Evolutionary conservation across 306 rosid species (phyloP).

Genomic region (Pyrus bretschneideri): DNA sequence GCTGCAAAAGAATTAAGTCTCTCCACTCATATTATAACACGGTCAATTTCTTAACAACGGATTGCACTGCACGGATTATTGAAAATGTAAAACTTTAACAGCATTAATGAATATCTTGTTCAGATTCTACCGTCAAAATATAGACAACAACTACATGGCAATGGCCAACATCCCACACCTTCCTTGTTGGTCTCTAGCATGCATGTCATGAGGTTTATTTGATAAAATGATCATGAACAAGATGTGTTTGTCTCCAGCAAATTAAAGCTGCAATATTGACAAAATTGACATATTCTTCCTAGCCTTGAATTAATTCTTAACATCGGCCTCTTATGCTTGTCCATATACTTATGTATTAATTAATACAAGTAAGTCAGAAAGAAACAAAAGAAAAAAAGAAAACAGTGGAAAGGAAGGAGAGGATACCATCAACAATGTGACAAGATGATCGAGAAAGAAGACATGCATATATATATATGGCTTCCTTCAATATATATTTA

Average conservation of each 20-base stretch:
- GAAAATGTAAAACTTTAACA: too few relatives aligned
- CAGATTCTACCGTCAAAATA: conserved; percentile 21
- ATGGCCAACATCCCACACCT: conserved; percentile 57
- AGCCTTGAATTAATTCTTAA: conserved; percentile 1
- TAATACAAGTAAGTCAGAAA: conserved; percentile 15
- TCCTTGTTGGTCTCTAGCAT: conserved; percentile 19
- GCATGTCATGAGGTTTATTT: conserved; percentile 20
- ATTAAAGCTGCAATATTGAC: conserved; percentile 2
- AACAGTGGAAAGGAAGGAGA: not conserved
- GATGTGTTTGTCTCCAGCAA: conserved; percentile 55
- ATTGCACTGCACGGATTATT: too few relatives aligned
- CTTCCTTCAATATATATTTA: conserved; percentile 22
- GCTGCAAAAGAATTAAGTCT: too few relatives aligned
- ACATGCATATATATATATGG: conserved; percentile 22
- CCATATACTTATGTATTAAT: conserved; percentile 34
- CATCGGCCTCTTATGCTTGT: conserved; percentile 28
- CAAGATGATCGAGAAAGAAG: conserved; percentile 33
- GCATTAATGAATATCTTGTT: not conserved
- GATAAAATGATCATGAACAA: conserved; percentile 47
- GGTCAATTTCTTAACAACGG: not conserved
- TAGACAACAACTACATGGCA: conserved; percentile 44
- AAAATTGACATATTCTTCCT: conserved; percentile 29
- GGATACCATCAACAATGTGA: conserved; percentile 28
- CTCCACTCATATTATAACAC: not conserved
- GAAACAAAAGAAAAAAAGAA: conserved; percentile 32